Conservation (phyloP, 2,329 filamentous ascomycete species). For the Emergomyces orientalis region DNA sequence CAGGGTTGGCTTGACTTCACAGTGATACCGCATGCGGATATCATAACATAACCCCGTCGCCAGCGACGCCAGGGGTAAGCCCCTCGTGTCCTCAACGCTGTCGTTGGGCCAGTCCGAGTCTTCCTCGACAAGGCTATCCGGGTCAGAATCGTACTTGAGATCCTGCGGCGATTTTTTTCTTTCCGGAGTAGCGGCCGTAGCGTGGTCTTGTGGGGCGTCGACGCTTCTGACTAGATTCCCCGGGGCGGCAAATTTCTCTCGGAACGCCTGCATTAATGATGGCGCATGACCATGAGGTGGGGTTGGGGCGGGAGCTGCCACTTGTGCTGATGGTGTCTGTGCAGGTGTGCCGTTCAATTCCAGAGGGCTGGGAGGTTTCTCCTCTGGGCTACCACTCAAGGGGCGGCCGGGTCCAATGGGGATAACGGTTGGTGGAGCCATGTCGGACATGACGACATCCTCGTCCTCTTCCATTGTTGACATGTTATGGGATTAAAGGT, state of each 20-base stretch:
- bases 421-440: slow-evolving; percentile 17
- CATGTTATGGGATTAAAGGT: neutral
- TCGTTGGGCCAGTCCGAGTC: slow-evolving; percentile 37
- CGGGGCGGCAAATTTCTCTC: slow-evolving; percentile 18
- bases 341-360: slow-evolving; percentile 16
- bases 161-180: neutral
- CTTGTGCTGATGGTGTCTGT: neutral
- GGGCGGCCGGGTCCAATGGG: slow-evolving; percentile 16
- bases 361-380: slow-evolving; percentile 13
- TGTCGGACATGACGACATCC: slow-evolving; percentile 33
- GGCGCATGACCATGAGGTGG: neutral
- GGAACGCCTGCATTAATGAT: slow-evolving; percentile 13
- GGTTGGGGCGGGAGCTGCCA: neutral
- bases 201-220: slow-evolving; percentile 11
- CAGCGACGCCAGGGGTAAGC: slow-evolving; percentile 42
- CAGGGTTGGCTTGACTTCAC: slow-evolving; percentile 59
- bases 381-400: slow-evolving; percentile 14
- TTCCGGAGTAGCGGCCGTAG: slow-evolving; percentile 1
- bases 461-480: slow-evolving; percentile 27
- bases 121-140: slow-evolving; percentile 30
- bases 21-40: slow-evolving; percentile 89
- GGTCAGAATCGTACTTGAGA: slow-evolving; percentile 10
- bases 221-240: slow-evolving; percentile 12
- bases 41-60: slow-evolving; percentile 82
- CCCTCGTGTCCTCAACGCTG: slow-evolving; percentile 29